These are phyloP conservation scores for Zymoseptoria passerinii DNA, from an alignment of 2,329 filamentous ascomycete species.

Conservation along the genomic window DNA sequence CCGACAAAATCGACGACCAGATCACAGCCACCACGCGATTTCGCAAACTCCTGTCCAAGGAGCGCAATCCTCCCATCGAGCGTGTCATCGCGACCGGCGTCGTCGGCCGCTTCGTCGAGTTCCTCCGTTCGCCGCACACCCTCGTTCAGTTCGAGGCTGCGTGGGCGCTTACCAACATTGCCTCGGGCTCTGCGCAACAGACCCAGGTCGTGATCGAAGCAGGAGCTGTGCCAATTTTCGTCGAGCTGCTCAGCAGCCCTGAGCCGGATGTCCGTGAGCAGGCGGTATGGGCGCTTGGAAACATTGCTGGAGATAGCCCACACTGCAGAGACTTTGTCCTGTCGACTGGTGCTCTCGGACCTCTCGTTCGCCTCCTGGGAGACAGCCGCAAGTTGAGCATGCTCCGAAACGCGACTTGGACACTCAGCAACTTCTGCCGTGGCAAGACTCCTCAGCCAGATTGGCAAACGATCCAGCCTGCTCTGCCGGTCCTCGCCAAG, in stretches of 20 bases:
- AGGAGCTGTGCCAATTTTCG: constrained; percentile 95
- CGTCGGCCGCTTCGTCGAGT: constrained; percentile 94
- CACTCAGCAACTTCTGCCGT: constrained; percentile 98
- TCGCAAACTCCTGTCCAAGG: constrained; percentile 94
- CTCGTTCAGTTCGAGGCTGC: constrained; percentile 98
- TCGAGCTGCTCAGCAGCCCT: constrained; percentile 87
- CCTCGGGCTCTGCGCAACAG: constrained; percentile 91
- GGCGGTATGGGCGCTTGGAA: constrained; percentile 95
- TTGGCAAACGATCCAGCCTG: constrained; percentile 91
- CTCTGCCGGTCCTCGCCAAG: constrained; percentile 90
- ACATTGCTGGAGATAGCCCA: constrained; percentile 97
- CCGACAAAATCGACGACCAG: constrained; percentile 94
- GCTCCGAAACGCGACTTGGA: constrained; percentile 98
- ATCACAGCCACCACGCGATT: constrained; percentile 98
- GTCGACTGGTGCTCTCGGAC: constrained; percentile 80
- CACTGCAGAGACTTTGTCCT: constrained; percentile 96
- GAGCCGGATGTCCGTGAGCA: constrained; percentile 98
- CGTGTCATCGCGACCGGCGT: constrained; percentile 99
- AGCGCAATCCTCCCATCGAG: constrained; percentile 98
- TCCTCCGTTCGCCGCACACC: constrained; percentile 93
- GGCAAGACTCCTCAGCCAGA: constrained; percentile 98
- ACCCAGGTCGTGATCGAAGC: constrained; percentile 99
- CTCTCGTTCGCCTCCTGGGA: constrained; percentile 78
- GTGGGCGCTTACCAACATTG: constrained; percentile 98
- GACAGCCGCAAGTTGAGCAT: constrained; percentile 99